A percentile compares a stretch with the other conserved stretches of the same genome.
Evolutionary conservation across 2,329 filamentous ascomycete species (phyloP).

Genomic region (Paracamarosporium sp.): DNA sequence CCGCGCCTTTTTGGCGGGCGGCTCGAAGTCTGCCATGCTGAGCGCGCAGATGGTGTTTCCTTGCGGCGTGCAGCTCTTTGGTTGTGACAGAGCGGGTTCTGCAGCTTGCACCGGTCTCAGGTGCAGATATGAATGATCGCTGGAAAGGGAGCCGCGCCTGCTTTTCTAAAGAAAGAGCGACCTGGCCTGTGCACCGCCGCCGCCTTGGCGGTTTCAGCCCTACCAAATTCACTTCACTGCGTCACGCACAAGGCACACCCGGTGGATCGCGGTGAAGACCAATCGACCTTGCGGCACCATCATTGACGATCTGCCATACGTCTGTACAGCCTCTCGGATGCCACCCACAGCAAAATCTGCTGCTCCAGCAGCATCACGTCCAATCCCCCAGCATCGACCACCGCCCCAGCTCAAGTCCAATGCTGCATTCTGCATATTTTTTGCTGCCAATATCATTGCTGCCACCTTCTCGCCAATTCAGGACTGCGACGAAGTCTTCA

Average conservation of each 20-base stretch:
- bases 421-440: conserved; percentile 80
- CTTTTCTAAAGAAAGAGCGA: conserved; percentile 29
- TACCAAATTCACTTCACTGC: conserved; percentile 10
- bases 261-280: neutral
- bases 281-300: neutral
- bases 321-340: neutral
- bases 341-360: neutral
- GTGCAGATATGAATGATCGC: conserved; percentile 32
- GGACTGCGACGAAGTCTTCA: conserved; percentile 98
- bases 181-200: conserved; percentile 21
- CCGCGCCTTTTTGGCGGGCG: conserved; percentile 51
- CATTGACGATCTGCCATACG: neutral
- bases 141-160: conserved; percentile 17
- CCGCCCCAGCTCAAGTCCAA: conserved; percentile 68
- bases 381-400: conserved; percentile 9
- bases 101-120: conserved; percentile 35
- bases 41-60: conserved; percentile 18
- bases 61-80: conserved; percentile 33
- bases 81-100: conserved; percentile 24
- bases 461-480: conserved; percentile 89
- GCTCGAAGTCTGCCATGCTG: conserved; percentile 45
- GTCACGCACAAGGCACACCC: neutral
- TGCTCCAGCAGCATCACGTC: neutral
- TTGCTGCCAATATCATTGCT: conserved; percentile 75
- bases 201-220: conserved; percentile 28